These are phyloP conservation scores for Tetrapyrgos nigripes DNA, from an alignment of 1,284 basidiomycete genomes.

Conservation along the genomic window DNA sequence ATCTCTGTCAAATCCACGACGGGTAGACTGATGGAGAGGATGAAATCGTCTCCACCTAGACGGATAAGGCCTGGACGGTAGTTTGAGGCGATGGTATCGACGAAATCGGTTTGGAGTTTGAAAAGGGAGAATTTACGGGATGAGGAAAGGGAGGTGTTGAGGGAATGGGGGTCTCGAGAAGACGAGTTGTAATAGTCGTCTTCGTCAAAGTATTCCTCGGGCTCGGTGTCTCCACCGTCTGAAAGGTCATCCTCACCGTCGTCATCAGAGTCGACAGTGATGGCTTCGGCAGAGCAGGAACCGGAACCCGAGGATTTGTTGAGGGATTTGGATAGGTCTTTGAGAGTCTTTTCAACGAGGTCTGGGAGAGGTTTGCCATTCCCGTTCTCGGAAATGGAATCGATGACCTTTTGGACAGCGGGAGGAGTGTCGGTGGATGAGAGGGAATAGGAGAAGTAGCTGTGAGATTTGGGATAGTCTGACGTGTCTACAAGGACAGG, in stretches of 20 bases:
- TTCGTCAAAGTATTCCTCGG: background rate
- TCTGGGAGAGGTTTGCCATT: background rate
- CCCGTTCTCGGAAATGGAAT: too few relatives aligned
- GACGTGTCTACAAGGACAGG: conserved; percentile 54
- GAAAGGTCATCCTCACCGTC: too few relatives aligned
- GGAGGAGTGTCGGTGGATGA: conserved; percentile 43
- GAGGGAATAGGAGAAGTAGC: conserved; percentile 57
- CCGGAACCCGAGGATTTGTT: background rate
- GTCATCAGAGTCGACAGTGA: background rate
- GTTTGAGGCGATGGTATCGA: conserved; percentile 55
- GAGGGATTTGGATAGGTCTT: background rate
- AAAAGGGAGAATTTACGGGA: background rate
- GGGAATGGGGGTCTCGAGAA: too few relatives aligned
- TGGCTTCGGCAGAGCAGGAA: background rate
- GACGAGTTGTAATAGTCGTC: background rate
- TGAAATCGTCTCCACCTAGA: conserved; percentile 52
- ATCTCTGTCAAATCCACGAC: conserved; percentile 50
- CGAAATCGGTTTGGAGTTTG: conserved; percentile 44
- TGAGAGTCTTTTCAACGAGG: background rate
- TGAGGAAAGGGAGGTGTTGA: background rate
- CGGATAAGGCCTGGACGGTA: conserved; percentile 62
- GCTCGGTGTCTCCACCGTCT: background rate
- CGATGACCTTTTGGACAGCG: too few relatives aligned
- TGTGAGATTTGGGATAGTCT: conserved; percentile 64
- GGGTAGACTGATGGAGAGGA: conserved; percentile 60